Conservation (phyloP, 2,329 filamentous ascomycete species). For the Xylariomycetidae sp. region DNA sequence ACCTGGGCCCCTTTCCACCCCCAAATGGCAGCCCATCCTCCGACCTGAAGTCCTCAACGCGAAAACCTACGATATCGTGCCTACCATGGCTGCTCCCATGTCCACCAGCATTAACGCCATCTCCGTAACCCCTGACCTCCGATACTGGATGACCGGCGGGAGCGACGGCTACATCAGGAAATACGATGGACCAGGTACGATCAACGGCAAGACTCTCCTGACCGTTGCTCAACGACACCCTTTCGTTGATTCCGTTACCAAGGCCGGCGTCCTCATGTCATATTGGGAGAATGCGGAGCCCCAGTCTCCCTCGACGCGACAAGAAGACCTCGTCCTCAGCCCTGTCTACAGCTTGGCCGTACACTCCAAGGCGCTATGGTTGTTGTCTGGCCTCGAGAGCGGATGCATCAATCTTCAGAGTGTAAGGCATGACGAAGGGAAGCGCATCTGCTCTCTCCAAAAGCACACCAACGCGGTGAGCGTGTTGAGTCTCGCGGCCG, state of each 20-base stretch:
- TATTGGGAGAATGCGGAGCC: conserved; percentile 99
- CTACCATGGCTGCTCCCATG: conserved; percentile 93
- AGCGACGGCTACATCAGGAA: conserved; percentile 95
- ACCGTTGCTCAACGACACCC: conserved; percentile 95
- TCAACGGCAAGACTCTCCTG: conserved; percentile 88
- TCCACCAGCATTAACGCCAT: conserved; percentile 94
- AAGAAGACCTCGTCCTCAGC: conserved; percentile 64
- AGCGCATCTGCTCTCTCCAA: conserved; percentile 74
- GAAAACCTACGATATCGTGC: conserved; percentile 85
- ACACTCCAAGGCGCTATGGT: conserved; percentile 84
- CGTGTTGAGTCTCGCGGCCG: conserved; percentile 72
- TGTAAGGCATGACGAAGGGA: conserved; percentile 90
- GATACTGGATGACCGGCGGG: conserved; percentile 92
- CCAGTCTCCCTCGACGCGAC: conserved; percentile 31
- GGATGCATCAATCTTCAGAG: conserved; percentile 92
- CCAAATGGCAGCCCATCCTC: conserved; percentile 54
- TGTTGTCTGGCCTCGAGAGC: conserved; percentile 84
- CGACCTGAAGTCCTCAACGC: conserved; percentile 76
- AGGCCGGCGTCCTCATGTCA: conserved; percentile 87
- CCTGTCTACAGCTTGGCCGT: conserved; percentile 93
- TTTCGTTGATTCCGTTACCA: conserved; percentile 95
- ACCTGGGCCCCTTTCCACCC: conserved; percentile 26
- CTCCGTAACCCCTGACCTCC: conserved; percentile 85
- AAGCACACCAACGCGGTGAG: conserved; percentile 90
- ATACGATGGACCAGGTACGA: conserved; percentile 91